phyloP scores from a whole-genome alignment of 768 basidiomycete genomes.

The Lentinus brumalis region DNA sequence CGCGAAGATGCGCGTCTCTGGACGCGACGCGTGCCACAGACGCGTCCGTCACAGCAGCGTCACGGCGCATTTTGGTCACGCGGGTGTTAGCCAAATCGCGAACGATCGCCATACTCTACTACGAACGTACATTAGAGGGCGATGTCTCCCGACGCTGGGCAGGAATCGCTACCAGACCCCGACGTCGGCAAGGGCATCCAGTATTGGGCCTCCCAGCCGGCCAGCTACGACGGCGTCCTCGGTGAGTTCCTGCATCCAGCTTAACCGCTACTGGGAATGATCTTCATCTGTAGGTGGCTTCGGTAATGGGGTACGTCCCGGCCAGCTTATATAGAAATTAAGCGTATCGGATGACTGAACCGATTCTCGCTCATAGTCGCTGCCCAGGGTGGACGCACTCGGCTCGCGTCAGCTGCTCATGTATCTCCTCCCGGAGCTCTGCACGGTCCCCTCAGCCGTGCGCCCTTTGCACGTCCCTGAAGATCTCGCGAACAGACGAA shows the following conservation, averaged over 20 bases:
- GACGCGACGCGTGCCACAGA: constrained; percentile 10
- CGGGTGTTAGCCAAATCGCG: not conserved
- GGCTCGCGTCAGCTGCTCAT: constrained; percentile 89
- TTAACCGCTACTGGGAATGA: constrained; percentile 9
- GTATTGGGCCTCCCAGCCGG: constrained; percentile 85
- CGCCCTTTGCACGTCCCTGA: constrained; percentile 43
- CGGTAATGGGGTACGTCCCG: constrained; percentile 50
- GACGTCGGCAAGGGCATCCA: constrained; percentile 75
- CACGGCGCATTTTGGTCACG: constrained; percentile 15
- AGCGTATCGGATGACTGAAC: not conserved
- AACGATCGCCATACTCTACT: not conserved
- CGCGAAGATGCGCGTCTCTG: constrained; percentile 2
- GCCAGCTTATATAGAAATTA: not conserved
- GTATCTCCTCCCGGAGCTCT: constrained; percentile 77
- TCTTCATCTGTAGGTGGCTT: constrained; percentile 43
- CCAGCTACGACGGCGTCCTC: constrained; percentile 85
- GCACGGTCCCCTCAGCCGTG: constrained; percentile 73
- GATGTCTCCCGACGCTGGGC: not conserved
- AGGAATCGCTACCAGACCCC: constrained; percentile 40
- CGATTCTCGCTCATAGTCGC: constrained; percentile 51
- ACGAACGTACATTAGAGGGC: not conserved
- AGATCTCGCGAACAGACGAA: constrained; percentile 40
- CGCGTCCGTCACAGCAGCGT: constrained; percentile 13
- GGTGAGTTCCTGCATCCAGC: constrained; percentile 42
- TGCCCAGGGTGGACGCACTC: constrained; percentile 88